phyloP scores from a whole-genome alignment of 352 stramenopile species.

The Phytopythium vexans region DNA sequence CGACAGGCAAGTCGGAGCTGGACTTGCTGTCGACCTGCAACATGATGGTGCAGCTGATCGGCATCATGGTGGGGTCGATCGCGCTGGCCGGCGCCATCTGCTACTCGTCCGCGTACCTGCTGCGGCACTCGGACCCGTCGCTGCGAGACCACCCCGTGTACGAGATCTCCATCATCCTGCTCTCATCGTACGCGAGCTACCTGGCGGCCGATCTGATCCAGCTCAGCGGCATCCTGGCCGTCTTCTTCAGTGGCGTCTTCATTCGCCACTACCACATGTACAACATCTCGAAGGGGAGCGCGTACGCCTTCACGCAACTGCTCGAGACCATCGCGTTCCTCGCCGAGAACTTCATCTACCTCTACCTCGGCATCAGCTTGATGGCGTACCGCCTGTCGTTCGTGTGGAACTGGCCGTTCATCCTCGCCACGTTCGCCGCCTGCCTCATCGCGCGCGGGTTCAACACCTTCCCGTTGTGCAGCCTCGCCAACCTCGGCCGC shows the following conservation, averaged over 20 bases:
- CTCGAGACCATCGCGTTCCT: slow-evolving; percentile 41
- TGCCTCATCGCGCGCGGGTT: slow-evolving; percentile 23
- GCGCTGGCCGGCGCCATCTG: slow-evolving; percentile 43
- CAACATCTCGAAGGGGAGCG: slow-evolving; percentile 36
- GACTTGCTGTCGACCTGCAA: slow-evolving; percentile 23
- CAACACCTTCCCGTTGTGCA: slow-evolving; percentile 40
- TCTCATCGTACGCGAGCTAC: slow-evolving; percentile 41
- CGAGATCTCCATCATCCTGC: slow-evolving; percentile 62
- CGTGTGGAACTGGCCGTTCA: slow-evolving; percentile 40
- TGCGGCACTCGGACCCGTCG: slow-evolving; percentile 41
- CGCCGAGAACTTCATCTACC: slow-evolving; percentile 50
- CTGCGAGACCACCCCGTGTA: slow-evolving; percentile 58
- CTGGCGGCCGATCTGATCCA: slow-evolving; percentile 30
- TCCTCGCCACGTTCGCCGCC: slow-evolving; percentile 20
- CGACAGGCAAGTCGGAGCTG: slow-evolving; percentile 39
- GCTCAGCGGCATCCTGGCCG: slow-evolving; percentile 76
- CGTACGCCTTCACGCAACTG: slow-evolving; percentile 33
- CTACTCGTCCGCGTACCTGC: slow-evolving; percentile 57
- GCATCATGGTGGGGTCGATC: slow-evolving; percentile 50
- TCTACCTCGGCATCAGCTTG: slow-evolving; percentile 45
- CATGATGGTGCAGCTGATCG: slow-evolving; percentile 42
- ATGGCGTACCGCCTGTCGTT: slow-evolving; percentile 32
- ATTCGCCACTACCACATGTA: slow-evolving; percentile 53
- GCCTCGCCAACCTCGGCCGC: slow-evolving; percentile 24
- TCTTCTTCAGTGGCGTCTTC: slow-evolving; percentile 76